Conservation (phyloP, 106 monocot species). For the Dendrobium nobile region DNA sequence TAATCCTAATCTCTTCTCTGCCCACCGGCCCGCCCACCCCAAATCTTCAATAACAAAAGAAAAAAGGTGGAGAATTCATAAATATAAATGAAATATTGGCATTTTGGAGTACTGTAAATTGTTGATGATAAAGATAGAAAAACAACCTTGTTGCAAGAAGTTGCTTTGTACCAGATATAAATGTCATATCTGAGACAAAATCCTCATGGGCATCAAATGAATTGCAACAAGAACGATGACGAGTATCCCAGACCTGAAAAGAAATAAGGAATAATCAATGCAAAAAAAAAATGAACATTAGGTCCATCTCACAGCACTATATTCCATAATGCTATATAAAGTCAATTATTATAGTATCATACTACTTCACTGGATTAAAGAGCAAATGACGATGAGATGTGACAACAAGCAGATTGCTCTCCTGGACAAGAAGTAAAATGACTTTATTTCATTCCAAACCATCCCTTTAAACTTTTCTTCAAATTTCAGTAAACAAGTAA, state of each 20-base stretch:
- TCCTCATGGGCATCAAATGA: slow-evolving; percentile 59
- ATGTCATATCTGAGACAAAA: slow-evolving; percentile 58
- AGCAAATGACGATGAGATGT: background rate
- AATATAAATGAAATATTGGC: background rate
- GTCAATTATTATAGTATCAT: background rate
- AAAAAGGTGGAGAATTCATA: background rate
- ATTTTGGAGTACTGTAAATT: background rate
- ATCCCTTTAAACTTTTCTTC: background rate
- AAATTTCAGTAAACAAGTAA: background rate
- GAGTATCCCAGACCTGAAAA: slow-evolving; percentile 71
- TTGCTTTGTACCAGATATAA: slow-evolving; percentile 33
- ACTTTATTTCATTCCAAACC: background rate
- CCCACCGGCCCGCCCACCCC: too few relatives aligned
- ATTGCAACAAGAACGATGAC: slow-evolving; percentile 51
- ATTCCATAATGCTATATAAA: background rate
- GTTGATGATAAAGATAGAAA: background rate
- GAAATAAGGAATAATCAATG: background rate
- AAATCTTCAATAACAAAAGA: background rate
- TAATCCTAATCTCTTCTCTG: too few relatives aligned
- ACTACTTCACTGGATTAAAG: background rate
- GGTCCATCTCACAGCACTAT: background rate
- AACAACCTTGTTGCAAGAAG: slow-evolving; percentile 50
- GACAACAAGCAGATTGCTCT: background rate
- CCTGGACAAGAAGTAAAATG: background rate
- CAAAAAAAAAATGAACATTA: slow-evolving; percentile 1